Evolutionary conservation across 2,329 filamentous ascomycete genomes (phyloP).

Genomic region (Microcyclospora tardicrescens): DNA sequence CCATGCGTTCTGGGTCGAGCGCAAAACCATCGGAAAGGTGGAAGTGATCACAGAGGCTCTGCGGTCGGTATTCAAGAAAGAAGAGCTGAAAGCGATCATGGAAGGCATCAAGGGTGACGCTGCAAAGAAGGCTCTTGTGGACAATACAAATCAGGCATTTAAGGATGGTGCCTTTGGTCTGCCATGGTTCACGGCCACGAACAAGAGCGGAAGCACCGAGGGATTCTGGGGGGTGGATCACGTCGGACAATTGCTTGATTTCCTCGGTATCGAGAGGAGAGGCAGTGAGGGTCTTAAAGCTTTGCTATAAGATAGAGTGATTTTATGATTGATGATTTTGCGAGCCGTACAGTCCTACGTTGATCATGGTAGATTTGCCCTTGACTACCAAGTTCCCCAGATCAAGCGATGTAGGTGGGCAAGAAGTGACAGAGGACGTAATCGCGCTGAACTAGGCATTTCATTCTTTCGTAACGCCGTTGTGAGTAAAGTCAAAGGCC

Average conservation of each 20-base stretch:
- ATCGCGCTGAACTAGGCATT: no score
- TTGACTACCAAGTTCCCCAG: no score
- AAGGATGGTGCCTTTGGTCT: conserved; percentile 46
- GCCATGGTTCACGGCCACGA: conserved; percentile 46
- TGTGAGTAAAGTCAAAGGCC: no score
- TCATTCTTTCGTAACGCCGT: no score
- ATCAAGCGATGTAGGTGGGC: no score
- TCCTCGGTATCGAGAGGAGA: no score
- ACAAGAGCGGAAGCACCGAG: conserved; percentile 40
- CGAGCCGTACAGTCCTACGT: no score
- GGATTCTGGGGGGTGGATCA: conserved; percentile 50
- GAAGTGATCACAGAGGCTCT: conserved; percentile 35
- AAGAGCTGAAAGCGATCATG: conserved; percentile 29
- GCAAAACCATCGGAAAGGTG: conserved; percentile 31
- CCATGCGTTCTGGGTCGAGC: conserved; percentile 40
- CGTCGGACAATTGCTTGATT: conserved; percentile 36
- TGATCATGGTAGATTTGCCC: no score
- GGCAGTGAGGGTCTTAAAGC: no score
- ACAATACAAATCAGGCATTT: conserved; percentile 41
- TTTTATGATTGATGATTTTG: no score
- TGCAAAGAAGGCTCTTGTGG: conserved; percentile 34
- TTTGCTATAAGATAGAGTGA: no score
- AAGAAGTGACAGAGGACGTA: no score
- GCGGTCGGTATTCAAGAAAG: conserved; percentile 32
- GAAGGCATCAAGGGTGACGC: conserved; percentile 23